These are phyloP conservation scores for Graphiopsis chlorocephala DNA, from an alignment of 2,329 filamentous ascomycete species.

Conservation along the genomic window DNA sequence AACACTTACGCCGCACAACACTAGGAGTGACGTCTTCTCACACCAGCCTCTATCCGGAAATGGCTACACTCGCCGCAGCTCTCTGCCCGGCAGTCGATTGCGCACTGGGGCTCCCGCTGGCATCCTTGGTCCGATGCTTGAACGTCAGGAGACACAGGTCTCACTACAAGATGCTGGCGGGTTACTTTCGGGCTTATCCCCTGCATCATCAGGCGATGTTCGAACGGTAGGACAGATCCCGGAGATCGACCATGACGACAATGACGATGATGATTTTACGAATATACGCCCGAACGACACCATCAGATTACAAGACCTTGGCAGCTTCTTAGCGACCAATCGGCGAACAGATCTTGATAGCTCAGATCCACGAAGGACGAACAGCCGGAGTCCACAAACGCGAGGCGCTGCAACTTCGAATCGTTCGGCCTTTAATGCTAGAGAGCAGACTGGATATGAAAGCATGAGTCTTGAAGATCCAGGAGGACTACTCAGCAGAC, in stretches of 20 bases:
- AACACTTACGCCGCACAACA: conserved; percentile 20
- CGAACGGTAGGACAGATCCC: conserved; percentile 5
- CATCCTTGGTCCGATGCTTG: conserved; percentile 29
- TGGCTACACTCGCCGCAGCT: not conserved
- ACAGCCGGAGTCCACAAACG: too few species aligned
- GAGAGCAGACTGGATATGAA: not conserved
- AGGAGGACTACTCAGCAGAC: not conserved
- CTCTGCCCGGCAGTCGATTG: conserved; percentile 1
- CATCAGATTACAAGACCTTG: conserved; percentile 8
- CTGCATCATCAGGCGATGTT: not conserved
- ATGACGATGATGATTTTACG: not conserved
- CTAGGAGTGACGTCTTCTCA: not conserved
- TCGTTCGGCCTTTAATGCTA: not conserved
- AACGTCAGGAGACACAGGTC: conserved; percentile 27
- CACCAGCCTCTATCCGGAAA: not conserved
- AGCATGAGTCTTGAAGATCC: not conserved
- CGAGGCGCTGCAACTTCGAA: not conserved
- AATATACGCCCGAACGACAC: conserved; percentile 17
- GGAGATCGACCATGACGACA: not conserved
- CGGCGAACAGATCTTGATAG: not conserved
- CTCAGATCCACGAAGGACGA: not conserved
- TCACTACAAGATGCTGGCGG: conserved; percentile 35
- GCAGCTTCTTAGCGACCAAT: conserved; percentile 6
- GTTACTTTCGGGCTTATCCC: conserved; percentile 17
- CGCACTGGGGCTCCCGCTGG: conserved; percentile 25